A percentile compares a stretch with the other conserved stretches of the same genome.
Conservation (phyloP, 2,329 filamentous ascomycete genomes). For the Pseudonectria foliicola region DNA sequence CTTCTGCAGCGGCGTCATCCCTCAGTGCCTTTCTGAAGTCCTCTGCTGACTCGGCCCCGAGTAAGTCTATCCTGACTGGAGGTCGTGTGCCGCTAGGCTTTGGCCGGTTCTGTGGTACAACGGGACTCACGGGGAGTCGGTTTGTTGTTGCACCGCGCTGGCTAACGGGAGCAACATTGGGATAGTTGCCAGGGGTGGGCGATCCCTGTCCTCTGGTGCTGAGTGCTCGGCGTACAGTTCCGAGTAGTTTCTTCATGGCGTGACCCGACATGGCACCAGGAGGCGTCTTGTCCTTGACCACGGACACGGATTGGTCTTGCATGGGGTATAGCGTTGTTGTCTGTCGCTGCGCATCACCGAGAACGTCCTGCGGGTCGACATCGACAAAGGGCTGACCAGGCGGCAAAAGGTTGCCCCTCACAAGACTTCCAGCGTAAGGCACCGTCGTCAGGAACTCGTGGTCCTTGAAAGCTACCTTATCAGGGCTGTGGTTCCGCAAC, state of each 20-base stretch:
- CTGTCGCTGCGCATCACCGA: constrained; percentile 38
- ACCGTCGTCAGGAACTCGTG: constrained; percentile 54
- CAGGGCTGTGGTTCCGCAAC: constrained; percentile 57
- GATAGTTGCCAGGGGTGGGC: constrained; percentile 39
- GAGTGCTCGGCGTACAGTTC: constrained; percentile 75
- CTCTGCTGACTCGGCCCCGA: constrained; percentile 71
- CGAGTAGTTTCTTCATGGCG: constrained; percentile 79
- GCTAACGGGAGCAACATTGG: constrained; percentile 41
- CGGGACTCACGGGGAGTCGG: constrained; percentile 50
- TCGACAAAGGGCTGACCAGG: constrained; percentile 78
- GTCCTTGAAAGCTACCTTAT: constrained; percentile 45
- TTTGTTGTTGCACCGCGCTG: constrained; percentile 49
- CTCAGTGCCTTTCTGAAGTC: constrained; percentile 72
- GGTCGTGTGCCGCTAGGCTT: constrained; percentile 38
- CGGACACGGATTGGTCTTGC: constrained; percentile 25
- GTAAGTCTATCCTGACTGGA: constrained; percentile 67
- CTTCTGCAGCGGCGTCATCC: constrained; percentile 47
- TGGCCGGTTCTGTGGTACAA: constrained; percentile 49
- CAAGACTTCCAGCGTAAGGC: constrained; percentile 73
- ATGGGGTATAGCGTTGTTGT: constrained; percentile 45
- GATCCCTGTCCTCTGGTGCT: constrained; percentile 51
- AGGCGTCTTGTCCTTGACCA: constrained; percentile 40
- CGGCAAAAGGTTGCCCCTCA: constrained; percentile 77
- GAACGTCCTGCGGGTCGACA: constrained; percentile 46
- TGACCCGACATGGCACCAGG: constrained; percentile 59